phyloP scores from a whole-genome alignment of 208 protist genomes.

The Entamoeba histolytica region DNA sequence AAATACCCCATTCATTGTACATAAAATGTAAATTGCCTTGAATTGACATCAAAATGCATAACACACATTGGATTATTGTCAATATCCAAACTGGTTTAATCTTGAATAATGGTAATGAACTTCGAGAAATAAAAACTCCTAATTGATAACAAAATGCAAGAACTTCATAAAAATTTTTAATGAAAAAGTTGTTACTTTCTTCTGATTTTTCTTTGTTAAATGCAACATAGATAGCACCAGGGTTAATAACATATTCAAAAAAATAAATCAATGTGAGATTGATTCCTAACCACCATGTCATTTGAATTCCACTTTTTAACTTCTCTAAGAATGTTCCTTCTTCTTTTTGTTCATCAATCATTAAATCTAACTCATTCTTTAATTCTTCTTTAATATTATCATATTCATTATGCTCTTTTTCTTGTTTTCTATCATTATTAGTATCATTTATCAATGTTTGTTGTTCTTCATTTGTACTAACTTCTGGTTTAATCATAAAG shows the following conservation, averaged over 20 bases:
- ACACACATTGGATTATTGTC: neutral
- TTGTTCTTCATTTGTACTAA: neutral
- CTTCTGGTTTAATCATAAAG: neutral
- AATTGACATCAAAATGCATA: neutral
- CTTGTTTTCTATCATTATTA: too few species aligned
- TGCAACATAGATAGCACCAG: neutral
- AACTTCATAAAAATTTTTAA: neutral
- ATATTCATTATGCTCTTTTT: neutral
- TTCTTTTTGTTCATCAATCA: neutral
- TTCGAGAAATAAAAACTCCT: neutral
- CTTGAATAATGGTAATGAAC: neutral
- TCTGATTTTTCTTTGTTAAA: neutral
- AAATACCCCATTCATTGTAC: neutral
- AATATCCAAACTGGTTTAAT: neutral
- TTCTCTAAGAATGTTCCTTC: neutral
- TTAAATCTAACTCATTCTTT: neutral
- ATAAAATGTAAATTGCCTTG: neutral
- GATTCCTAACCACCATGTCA: neutral
- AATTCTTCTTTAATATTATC: neutral
- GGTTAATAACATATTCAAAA: neutral
- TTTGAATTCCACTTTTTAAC: neutral
- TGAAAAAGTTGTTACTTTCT: neutral
- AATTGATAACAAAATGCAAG: neutral
- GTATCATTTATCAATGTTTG: neutral
- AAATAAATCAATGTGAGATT: neutral